Conservation (phyloP, 2,329 filamentous ascomycete genomes). For the Fusarium sp. region DNA sequence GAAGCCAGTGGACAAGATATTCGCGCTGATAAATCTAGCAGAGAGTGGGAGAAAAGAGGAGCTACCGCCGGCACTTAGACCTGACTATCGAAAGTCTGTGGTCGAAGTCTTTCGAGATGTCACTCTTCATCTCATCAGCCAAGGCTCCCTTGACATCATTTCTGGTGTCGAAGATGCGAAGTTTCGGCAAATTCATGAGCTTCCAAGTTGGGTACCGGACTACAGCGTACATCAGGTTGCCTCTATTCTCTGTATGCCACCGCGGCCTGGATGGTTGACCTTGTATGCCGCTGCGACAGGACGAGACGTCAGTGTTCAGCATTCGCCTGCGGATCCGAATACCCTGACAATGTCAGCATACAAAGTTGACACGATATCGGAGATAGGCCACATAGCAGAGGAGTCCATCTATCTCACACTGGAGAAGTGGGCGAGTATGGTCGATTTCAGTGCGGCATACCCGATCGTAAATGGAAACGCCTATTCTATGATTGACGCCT, state of each 20-base stretch:
- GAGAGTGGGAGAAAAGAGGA: neutral
- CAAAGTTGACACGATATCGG: neutral
- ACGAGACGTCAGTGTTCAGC: neutral
- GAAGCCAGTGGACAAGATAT: neutral
- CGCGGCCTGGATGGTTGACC: neutral
- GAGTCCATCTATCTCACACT: fast-evolving
- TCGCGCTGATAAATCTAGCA: neutral
- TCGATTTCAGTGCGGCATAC: neutral
- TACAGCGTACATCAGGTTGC: neutral
- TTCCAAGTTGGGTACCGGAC: neutral
- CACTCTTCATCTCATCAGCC: neutral
- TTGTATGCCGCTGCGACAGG: neutral
- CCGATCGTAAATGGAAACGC: fast-evolving
- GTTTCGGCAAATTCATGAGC: neutral
- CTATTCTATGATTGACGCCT: fast-evolving
- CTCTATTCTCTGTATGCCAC: neutral
- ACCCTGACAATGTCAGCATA: fast-evolving
- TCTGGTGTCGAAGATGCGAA: neutral
- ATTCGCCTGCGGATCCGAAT: fast-evolving
- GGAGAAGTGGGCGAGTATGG: neutral
- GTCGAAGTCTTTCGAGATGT: neutral
- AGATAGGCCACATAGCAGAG: neutral
- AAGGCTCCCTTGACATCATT: neutral
- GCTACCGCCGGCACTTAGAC: fast-evolving
- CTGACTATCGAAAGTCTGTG: neutral